phyloP scores from a whole-genome alignment of 2,329 filamentous ascomycete species.

The Byssothecium circinans region DNA sequence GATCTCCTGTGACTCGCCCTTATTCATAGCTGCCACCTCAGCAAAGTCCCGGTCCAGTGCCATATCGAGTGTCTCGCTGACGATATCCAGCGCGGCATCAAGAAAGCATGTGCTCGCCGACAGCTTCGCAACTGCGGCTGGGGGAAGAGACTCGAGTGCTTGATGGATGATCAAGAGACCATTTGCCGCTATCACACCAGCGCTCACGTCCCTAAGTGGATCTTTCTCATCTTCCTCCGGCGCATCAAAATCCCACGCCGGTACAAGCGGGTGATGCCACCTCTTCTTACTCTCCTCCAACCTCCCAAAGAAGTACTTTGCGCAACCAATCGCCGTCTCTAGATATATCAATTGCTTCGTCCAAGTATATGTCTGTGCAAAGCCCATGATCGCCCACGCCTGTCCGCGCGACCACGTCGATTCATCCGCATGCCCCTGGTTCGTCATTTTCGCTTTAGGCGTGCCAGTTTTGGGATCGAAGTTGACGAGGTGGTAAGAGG shows the following conservation, averaged over 20 bases:
- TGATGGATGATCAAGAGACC: constrained; percentile 46
- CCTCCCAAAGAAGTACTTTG: constrained; percentile 50
- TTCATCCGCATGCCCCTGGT: constrained; percentile 50
- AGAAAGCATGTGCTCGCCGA: constrained; percentile 16
- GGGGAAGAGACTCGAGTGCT: constrained; percentile 26
- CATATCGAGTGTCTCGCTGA: constrained; percentile 34
- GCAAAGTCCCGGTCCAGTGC: constrained; percentile 33
- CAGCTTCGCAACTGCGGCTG: neutral
- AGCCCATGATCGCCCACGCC: constrained; percentile 54
- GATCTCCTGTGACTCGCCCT: constrained; percentile 17
- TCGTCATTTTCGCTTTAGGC: constrained; percentile 52
- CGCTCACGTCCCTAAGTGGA: constrained; percentile 44
- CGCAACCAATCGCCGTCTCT: constrained; percentile 48
- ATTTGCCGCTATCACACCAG: constrained; percentile 47
- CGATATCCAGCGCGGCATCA: constrained; percentile 23
- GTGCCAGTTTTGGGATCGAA: constrained; percentile 49
- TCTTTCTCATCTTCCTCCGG: constrained; percentile 42
- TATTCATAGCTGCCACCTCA: constrained; percentile 15
- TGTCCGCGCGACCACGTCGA: constrained; percentile 55
- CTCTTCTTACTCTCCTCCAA: constrained; percentile 40
- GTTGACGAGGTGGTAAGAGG: constrained; percentile 50
- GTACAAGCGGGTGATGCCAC: constrained; percentile 40
- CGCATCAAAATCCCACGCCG: constrained; percentile 57
- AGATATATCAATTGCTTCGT: constrained; percentile 49
- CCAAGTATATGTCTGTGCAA: constrained; percentile 53